These are phyloP conservation scores for Brassica napus DNA, from an alignment of 345 rosid species.

Conservation along the genomic window DNA sequence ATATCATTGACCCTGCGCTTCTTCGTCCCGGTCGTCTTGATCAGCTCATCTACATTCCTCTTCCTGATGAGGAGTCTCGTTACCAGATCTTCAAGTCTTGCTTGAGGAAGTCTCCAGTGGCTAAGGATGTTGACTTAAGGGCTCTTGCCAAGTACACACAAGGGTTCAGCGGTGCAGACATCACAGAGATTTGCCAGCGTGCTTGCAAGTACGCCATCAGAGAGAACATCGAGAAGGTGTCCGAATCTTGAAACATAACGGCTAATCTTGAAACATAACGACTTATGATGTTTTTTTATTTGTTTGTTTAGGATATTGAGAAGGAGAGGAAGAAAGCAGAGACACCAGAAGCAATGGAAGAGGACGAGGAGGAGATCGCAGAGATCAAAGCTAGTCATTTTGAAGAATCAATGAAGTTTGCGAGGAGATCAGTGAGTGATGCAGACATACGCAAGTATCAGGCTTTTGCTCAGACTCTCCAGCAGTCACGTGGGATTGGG, in stretches of 20 bases:
- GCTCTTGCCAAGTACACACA: slow-evolving; percentile 62
- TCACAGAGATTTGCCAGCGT: slow-evolving; percentile 68
- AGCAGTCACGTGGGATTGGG: slow-evolving; percentile 39
- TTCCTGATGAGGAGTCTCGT: slow-evolving; percentile 71
- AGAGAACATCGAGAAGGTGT: slow-evolving; percentile 70
- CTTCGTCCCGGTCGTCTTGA: slow-evolving; percentile 69
- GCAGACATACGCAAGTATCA: slow-evolving; percentile 44
- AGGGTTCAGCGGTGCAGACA: slow-evolving; percentile 72
- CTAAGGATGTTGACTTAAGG: slow-evolving; percentile 62
- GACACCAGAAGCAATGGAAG: slow-evolving; percentile 47
- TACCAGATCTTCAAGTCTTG: slow-evolving; percentile 58
- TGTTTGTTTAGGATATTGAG: slow-evolving; percentile 35
- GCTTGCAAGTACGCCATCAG: slow-evolving; percentile 71
- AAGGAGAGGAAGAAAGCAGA: slow-evolving; percentile 37
- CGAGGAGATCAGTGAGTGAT: slow-evolving; percentile 42
- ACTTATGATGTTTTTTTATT: background rate
- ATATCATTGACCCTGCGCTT: slow-evolving; percentile 58
- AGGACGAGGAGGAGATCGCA: slow-evolving; percentile 57
- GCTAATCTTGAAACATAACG: background rate
- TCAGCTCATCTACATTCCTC: slow-evolving; percentile 70
- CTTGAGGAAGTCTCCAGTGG: slow-evolving; percentile 60
- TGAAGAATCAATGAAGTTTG: slow-evolving; percentile 41
- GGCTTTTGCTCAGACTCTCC: slow-evolving; percentile 42
- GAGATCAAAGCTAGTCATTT: slow-evolving; percentile 42
- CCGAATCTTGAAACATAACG: background rate